These are phyloP conservation scores for Amylostereum areolatum DNA, from an alignment of 1,284 basidiomycete genomes.

Conservation along the genomic window DNA sequence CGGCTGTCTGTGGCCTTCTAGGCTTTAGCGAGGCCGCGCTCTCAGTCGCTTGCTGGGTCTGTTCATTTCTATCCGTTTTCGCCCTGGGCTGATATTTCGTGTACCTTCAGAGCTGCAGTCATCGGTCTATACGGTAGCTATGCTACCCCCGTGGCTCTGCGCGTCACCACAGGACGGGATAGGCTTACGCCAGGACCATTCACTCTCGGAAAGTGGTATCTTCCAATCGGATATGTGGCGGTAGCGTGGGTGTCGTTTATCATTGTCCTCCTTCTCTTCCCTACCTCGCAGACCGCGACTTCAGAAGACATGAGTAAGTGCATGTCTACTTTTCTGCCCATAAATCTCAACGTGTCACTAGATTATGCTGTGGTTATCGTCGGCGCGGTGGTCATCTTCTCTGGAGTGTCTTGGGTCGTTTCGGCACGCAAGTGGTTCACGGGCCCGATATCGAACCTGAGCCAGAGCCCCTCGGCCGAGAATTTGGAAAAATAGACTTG, in stretches of 20 bases:
- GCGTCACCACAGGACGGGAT: slow-evolving; percentile 60
- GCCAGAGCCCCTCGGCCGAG: slow-evolving; percentile 10
- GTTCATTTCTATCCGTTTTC: slow-evolving; percentile 12
- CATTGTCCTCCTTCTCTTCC: slow-evolving; percentile 55
- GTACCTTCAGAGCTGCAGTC: slow-evolving; percentile 48
- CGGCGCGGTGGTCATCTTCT: slow-evolving; percentile 57
- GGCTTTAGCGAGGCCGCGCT: slow-evolving; percentile 62
- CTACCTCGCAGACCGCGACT: slow-evolving; percentile 34
- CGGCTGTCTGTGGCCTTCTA: slow-evolving; percentile 56
- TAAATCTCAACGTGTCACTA: slow-evolving; percentile 19
- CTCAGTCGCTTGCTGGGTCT: slow-evolving; percentile 61
- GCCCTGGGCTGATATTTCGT: background rate
- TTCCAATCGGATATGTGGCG: slow-evolving; percentile 53
- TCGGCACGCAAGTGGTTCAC: slow-evolving; percentile 68
- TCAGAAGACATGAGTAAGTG: slow-evolving; percentile 51
- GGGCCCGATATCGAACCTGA: slow-evolving; percentile 53
- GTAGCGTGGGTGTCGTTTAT: slow-evolving; percentile 65
- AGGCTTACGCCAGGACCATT: slow-evolving; percentile 56
- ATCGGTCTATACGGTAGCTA: slow-evolving; percentile 69
- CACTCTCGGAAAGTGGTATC: slow-evolving; percentile 52
- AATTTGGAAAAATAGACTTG: slow-evolving; percentile 6
- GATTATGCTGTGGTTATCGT: slow-evolving; percentile 67
- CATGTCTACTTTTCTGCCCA: background rate
- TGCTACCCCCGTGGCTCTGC: slow-evolving; percentile 60
- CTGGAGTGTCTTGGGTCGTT: slow-evolving; percentile 54